Base-by-base conservation (phyloP, 2,329 filamentous ascomycete genomes). In the Dactylellina parvicollis region DNA sequence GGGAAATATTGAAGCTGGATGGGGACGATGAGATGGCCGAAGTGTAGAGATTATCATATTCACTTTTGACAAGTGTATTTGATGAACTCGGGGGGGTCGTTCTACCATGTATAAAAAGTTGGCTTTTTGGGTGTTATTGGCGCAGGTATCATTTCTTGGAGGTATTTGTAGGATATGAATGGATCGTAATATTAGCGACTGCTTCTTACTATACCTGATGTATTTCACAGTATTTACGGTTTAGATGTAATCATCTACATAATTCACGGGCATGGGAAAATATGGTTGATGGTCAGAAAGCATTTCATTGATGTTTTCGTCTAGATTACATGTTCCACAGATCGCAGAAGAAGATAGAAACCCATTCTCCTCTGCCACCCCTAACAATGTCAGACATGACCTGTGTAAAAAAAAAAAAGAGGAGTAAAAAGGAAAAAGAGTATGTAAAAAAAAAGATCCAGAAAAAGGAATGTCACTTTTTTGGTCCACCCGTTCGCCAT, bases 141-240 rank as follows among this genome's bases (percentile, higher is more conserved):
- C 34, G 34, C 16, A n/a, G 4, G 16, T 14, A 7, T 38, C 10
- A 3, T 38, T 9, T 38, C 4, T 38, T 9, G 12, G 12, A 7
- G 4, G 34, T 38, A 14, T 7, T 7, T 38, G 34, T 5, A 32
- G 38, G 38, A 44, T 44, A 7, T 7, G 7, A n/a, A 44, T 44
- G 5, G 38, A 20, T n/a, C n/a, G 38, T 44, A 16, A 7, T 46
- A 4, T 26, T 46, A 46, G 34, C 34, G 34, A 32, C 30, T 32
- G 30, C 30, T 5, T 32, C 30, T 32, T 32, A 12, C 30, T 12
- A 32, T 32, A 5, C 30, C 12, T 5, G 5, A 32, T 32, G 5
- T 32, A 32, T 32, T 5, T 32, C 30, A 32, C 12, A 32, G 30
- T 32, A 32, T 32, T 32, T 32, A 32, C 84, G 26, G 86, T 34